Evolutionary conservation across 1,284 basidiomycete genomes (phyloP).

Genomic region (Albatrellus sp.): DNA sequence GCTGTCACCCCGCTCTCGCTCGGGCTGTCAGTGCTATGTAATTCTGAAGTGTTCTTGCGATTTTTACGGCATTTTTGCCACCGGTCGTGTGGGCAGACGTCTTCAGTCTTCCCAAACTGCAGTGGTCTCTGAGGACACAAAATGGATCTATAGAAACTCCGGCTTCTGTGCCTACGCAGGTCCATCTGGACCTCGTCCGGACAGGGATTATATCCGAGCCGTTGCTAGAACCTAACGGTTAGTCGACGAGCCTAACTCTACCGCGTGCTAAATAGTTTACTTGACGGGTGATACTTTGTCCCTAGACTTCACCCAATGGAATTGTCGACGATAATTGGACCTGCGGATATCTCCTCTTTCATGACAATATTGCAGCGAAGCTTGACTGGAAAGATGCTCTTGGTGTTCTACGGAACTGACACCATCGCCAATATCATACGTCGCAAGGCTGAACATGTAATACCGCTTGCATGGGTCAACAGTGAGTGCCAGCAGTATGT

Average conservation of each 20-base stretch:
- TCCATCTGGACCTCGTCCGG: slow-evolving; percentile 38
- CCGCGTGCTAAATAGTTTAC: background rate
- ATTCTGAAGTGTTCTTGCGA: no score
- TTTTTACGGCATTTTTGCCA: no score
- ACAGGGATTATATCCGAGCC: slow-evolving; percentile 46
- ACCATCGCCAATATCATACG: slow-evolving; percentile 5
- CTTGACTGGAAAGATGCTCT: slow-evolving; percentile 22
- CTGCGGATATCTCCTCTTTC: slow-evolving; percentile 37
- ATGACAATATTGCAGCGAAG: slow-evolving; percentile 14
- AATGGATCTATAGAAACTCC: slow-evolving; percentile 44
- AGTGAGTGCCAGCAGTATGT: slow-evolving; percentile 47
- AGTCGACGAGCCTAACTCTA: slow-evolving; percentile 7
- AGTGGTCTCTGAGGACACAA: slow-evolving; percentile 40
- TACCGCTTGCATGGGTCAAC: slow-evolving; percentile 35
- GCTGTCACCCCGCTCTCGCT: no score
- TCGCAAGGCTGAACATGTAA: background rate
- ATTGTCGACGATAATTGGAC: slow-evolving; percentile 49
- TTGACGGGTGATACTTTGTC: slow-evolving; percentile 1
- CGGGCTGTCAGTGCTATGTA: no score
- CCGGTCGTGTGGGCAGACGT: slow-evolving; percentile 14
- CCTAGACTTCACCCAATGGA: slow-evolving; percentile 44
- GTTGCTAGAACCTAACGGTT: slow-evolving; percentile 40
- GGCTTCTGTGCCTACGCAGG: no score
- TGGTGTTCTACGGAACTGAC: slow-evolving; percentile 25
- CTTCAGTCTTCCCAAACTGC: slow-evolving; percentile 30